Evolutionary conservation across 1,284 basidiomycete species (phyloP), one percentile per base, ranked within the genome.

Genomic region (Meira miltonrushii): DNA sequence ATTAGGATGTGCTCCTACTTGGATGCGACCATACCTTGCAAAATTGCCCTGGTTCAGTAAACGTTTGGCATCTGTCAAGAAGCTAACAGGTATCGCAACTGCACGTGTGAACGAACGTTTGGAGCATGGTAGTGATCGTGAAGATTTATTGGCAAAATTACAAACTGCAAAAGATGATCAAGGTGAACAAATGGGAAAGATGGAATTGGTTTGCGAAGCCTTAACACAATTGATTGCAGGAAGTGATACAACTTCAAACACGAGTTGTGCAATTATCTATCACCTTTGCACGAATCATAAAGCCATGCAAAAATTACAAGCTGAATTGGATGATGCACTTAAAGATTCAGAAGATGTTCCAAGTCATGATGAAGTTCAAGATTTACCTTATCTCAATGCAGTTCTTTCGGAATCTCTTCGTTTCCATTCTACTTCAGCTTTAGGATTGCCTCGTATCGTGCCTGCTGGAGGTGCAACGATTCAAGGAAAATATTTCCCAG

Each of bases 351-450:
- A 72, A 47, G 71, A 72, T 12, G 71, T 74, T 1, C 71, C 71
- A 6, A 59, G 65, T 25, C 43, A 55, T 44, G 58, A 55, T 53
- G 71, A 74, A 21, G 71, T 74, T 2, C 58, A 67, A 41, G 65
- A 67, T 39, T 67, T 74, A 17, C 72, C 72, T 9, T 79, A 79
- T 64, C 67, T 92, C 67, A 85, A 89, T 54, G 88, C 60, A 0
- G 88, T 87, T 77, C 87, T 92, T 80, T 86, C 87, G 77, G 90
- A 92, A 79, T 86, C 83, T 6, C 82, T 94, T 39, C 86, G 92
- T 11, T 77, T 88, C 44, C 89, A 92, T 80, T 87, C 88, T 4
- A 90, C 82, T 13, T 80, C 79, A 1, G 84, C 86, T 2, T 82
- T 92, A 53, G 91, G 91, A 25, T 85, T 94, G 28, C 63, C 74